A percentile compares a stretch with the other conserved stretches of the same genome.
Evolutionary conservation across 2,329 filamentous ascomycete genomes (phyloP).

Genomic region (Aspergillus fijiensis): DNA sequence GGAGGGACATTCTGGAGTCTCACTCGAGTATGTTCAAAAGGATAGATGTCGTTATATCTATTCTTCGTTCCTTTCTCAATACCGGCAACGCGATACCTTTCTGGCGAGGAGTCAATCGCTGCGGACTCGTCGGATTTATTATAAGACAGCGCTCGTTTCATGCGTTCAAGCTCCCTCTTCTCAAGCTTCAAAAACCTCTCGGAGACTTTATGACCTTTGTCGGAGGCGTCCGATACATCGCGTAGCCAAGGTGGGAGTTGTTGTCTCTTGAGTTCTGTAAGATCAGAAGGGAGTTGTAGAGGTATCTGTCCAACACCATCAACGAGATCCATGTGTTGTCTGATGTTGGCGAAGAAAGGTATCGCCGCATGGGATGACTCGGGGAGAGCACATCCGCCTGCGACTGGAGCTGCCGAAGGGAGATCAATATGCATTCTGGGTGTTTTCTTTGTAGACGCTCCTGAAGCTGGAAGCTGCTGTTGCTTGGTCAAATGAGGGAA

Average conservation of each 20-base stretch:
- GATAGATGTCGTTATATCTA: constrained; percentile 95
- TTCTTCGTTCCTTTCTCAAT: constrained; percentile 96
- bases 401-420: constrained; percentile 69
- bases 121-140: constrained; percentile 58
- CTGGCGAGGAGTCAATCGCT: constrained; percentile 38
- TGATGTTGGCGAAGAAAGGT: constrained; percentile 93
- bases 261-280: constrained; percentile 50
- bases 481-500: constrained; percentile 55
- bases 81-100: constrained; percentile 73
- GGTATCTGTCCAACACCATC: constrained; percentile 84
- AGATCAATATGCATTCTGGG: constrained; percentile 53
- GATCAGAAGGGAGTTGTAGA: constrained; percentile 57
- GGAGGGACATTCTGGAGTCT: constrained; percentile 67
- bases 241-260: constrained; percentile 75
- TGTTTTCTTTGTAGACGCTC: constrained; percentile 44
- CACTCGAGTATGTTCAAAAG: constrained; percentile 90
- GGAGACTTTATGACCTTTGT: constrained; percentile 78
- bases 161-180: constrained; percentile 81
- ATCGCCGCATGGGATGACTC: constrained; percentile 64
- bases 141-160: constrained; percentile 74
- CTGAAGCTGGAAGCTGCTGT: constrained; percentile 29
- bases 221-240: constrained; percentile 61
- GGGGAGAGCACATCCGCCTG: constrained; percentile 84
- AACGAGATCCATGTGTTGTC: constrained; percentile 93
- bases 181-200: constrained; percentile 84